These are phyloP conservation scores for Penicilliopsis zonata DNA, from an alignment of 495 filamentous ascomycete genomes.

Conservation along the genomic window DNA sequence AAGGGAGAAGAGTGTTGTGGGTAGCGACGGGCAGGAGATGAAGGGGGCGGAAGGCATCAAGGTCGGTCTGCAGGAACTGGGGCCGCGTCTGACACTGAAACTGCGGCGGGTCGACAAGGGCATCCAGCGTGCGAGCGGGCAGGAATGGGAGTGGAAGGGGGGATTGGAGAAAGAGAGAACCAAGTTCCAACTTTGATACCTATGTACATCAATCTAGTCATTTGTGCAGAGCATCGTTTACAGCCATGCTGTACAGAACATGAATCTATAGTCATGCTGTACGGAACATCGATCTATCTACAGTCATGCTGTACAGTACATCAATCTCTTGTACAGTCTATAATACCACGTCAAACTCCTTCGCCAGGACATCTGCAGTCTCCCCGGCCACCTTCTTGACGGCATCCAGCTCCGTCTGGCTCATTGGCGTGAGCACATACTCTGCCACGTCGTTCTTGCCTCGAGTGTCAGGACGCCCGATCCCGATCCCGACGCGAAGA, in stretches of 20 bases:
- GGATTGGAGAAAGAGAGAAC: conserved; percentile 89
- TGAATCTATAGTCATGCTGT: too few relatives aligned
- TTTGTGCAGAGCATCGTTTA: conserved; percentile 41
- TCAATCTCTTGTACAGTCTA: too few relatives aligned
- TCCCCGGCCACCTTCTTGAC: conserved; percentile 36
- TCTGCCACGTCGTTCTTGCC: conserved; percentile 44
- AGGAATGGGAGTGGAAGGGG: conserved; percentile 92
- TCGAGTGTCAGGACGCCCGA: conserved; percentile 53
- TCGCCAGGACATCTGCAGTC: conserved; percentile 36
- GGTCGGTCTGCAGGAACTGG: conserved; percentile 75
- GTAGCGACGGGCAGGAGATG: conserved; percentile 75
- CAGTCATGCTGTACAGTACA: too few relatives aligned
- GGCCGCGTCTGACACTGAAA: conserved; percentile 77
- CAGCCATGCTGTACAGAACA: too few relatives aligned
- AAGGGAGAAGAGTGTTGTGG: conserved; percentile 80
- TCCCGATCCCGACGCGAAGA: conserved; percentile 54
- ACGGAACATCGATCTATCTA: too few relatives aligned
- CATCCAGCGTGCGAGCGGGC: conserved; percentile 66
- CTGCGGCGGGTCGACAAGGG: conserved; percentile 85
- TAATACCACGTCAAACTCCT: too few relatives aligned
- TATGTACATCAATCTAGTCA: too few relatives aligned
- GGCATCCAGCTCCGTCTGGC: conserved; percentile 30
- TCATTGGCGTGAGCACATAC: conserved; percentile 60
- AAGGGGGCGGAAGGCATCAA: conserved; percentile 71
- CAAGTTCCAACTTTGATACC: conserved; percentile 81